Percentiles rank a stretch among this genome's conserved stretches.
These are phyloP conservation scores for Colletotrichum truncatum DNA, from an alignment of 2,329 filamentous ascomycete genomes.

Conservation along the genomic window DNA sequence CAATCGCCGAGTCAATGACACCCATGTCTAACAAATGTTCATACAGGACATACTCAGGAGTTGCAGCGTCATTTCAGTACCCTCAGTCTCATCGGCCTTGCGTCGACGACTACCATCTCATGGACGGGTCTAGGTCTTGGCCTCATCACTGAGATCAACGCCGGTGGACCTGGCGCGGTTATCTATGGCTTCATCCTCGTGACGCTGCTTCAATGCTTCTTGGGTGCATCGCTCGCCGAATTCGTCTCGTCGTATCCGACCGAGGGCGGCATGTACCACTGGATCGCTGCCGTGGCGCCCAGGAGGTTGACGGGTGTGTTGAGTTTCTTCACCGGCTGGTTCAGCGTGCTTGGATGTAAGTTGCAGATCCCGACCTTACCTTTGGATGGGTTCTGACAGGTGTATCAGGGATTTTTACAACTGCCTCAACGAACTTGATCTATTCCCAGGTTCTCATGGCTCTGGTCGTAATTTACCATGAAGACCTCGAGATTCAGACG, in stretches of 20 bases:
- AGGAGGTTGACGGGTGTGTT: slow-evolving; percentile 46
- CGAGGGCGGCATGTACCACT: slow-evolving; percentile 60
- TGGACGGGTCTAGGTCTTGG: slow-evolving; percentile 57
- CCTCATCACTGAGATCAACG: slow-evolving; percentile 55
- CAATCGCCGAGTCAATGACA: too few relatives aligned
- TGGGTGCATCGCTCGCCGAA: slow-evolving; percentile 55
- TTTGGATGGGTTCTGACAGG: not conserved
- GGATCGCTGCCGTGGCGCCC: slow-evolving; percentile 57
- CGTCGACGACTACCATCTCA: slow-evolving; percentile 59
- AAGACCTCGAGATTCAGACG: slow-evolving; percentile 47
- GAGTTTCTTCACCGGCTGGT: slow-evolving; percentile 55
- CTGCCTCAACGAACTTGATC: slow-evolving; percentile 53
- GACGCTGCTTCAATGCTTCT: slow-evolving; percentile 54
- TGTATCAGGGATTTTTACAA: slow-evolving; percentile 51
- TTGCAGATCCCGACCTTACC: not conserved
- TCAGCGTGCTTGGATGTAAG: slow-evolving; percentile 48
- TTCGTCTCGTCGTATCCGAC: slow-evolving; percentile 58
- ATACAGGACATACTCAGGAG: slow-evolving; percentile 56
- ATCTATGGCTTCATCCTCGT: slow-evolving; percentile 61
- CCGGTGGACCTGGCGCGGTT: slow-evolving; percentile 57
- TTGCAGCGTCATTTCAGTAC: slow-evolving; percentile 56
- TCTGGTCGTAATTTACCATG: slow-evolving; percentile 50
- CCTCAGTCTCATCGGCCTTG: slow-evolving; percentile 56
- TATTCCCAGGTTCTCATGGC: slow-evolving; percentile 52
- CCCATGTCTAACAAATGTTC: not conserved